Base-by-base conservation (phyloP, 2,329 filamentous ascomycete genomes). In the Fragosphaeria purpurea region DNA sequence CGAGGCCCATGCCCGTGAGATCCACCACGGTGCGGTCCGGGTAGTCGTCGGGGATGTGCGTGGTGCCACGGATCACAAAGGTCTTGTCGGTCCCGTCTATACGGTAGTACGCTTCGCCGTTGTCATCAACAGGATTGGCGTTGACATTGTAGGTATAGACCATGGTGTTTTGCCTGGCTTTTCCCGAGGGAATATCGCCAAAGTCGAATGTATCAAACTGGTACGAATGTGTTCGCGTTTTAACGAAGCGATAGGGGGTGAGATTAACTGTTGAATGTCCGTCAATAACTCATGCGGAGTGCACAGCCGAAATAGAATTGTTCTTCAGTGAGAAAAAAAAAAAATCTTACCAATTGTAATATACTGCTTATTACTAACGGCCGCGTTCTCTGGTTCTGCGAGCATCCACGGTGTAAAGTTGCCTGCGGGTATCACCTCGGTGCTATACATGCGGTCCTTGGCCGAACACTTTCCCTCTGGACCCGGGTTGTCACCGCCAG, bases 61-160 rank as follows among this genome's bases (percentile, higher is more conserved):
- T 65, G 8, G 61, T 62, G 9, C 58, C 56, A 9, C 62, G 58
- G 22, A 67, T 44, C 46, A 57, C 55, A 12, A 67, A 67, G 7
- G 45, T 57, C 51, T 63, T 62, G 49, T 58, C 50, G 3, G 64
- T 65, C 30, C 59, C 60, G 0, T 61, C 57, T 9, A 67, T 58
- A 1, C 45, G 51, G 45, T 62, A 67, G 51, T 63, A 63, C 5
- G 58, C 64, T 47, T 66, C 62, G 32, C 62, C 64, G 13, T 62
- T 62, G 55, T 55, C 54, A 38, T 59, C 58, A 7, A 44, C 32
- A 37, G 35, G 11, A 37, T 11, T 11, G 11, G 35, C 35, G 35
- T 37, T 37, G 35, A 37, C 22, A 22, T 22, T 22, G 22, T 22
- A 22, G 45, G 13, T 47, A 22, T 31, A 35, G 4, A 13, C 7